These are phyloP conservation scores for Mycena polygramma DNA, from an alignment of 768 basidiomycete genomes.

Conservation along the genomic window DNA sequence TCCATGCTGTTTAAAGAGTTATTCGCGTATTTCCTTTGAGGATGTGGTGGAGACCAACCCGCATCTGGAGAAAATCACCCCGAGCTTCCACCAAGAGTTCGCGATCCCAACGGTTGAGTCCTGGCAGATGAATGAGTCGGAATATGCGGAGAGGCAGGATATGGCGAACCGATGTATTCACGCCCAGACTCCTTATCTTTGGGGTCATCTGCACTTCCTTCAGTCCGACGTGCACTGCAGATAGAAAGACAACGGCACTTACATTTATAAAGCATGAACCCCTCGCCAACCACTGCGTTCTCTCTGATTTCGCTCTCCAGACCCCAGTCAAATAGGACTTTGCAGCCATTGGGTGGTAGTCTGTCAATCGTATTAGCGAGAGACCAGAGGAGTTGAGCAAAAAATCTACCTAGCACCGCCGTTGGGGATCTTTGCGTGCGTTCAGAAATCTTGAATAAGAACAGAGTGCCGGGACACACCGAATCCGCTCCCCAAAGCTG, in stretches of 20 bases:
- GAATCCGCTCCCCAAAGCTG: not conserved
- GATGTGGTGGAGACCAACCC: constrained; percentile 6
- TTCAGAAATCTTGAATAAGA: not conserved
- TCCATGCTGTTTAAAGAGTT: constrained; percentile 12
- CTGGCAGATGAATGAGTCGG: not conserved
- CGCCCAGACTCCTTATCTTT: not conserved
- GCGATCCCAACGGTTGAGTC: constrained; percentile 15
- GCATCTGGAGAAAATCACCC: constrained; percentile 31
- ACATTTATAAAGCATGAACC: constrained; percentile 27
- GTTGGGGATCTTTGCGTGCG: not conserved
- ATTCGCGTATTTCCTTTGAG: not conserved
- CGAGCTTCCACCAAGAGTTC: constrained; percentile 28
- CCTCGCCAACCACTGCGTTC: constrained; percentile 22
- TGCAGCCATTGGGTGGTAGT: constrained; percentile 1
- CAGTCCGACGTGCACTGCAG: not conserved
- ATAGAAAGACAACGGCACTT: not conserved
- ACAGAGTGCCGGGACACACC: not conserved
- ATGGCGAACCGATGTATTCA: constrained; percentile 21
- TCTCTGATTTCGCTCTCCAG: constrained; percentile 6
- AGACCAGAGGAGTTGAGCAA: not conserved
- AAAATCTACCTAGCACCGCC: not conserved
- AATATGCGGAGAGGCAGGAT: not conserved
- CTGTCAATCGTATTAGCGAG: not conserved
- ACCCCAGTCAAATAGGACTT: constrained; percentile 22
- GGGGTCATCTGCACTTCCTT: constrained; percentile 1